Evolutionary conservation across 345 rosid species (phyloP).

Genomic region (Mangifera indica): DNA sequence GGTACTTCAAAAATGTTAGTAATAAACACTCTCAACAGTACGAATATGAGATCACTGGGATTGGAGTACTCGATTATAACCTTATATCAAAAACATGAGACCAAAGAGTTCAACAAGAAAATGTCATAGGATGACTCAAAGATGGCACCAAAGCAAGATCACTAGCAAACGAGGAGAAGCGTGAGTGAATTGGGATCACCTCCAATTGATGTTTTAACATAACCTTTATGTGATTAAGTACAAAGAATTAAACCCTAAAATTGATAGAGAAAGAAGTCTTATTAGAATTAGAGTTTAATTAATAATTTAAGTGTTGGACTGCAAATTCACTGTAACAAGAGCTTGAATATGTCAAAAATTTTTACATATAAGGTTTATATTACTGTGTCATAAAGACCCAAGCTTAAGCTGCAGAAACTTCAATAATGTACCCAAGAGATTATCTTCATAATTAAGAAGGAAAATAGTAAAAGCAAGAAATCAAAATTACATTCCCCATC

Average conservation of each 20-base stretch:
- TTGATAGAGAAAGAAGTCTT: too few species aligned
- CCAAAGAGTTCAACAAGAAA: not conserved
- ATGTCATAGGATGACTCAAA: not conserved
- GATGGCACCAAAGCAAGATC: not conserved
- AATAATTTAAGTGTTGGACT: too few species aligned
- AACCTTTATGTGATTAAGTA: not conserved
- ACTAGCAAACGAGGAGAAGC: not conserved
- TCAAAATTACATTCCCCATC: too few species aligned
- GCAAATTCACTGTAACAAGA: too few species aligned
- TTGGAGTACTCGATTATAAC: not conserved
- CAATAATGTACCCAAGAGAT: too few species aligned
- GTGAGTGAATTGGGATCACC: not conserved
- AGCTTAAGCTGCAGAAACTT: too few species aligned
- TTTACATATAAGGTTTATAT: too few species aligned
- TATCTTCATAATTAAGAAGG: too few species aligned
- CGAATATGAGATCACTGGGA: not conserved
- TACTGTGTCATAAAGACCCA: too few species aligned
- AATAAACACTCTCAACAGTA: not conserved
- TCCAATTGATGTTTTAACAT: not conserved
- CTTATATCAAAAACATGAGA: not conserved
- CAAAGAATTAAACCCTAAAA: not conserved
- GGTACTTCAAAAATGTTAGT: not conserved
- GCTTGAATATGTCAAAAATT: too few species aligned
- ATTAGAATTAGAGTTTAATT: too few species aligned
- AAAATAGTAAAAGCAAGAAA: too few species aligned